These are phyloP conservation scores for Clarireedia monteithiana DNA, from an alignment of 2,329 filamentous ascomycete genomes.

Conservation along the genomic window DNA sequence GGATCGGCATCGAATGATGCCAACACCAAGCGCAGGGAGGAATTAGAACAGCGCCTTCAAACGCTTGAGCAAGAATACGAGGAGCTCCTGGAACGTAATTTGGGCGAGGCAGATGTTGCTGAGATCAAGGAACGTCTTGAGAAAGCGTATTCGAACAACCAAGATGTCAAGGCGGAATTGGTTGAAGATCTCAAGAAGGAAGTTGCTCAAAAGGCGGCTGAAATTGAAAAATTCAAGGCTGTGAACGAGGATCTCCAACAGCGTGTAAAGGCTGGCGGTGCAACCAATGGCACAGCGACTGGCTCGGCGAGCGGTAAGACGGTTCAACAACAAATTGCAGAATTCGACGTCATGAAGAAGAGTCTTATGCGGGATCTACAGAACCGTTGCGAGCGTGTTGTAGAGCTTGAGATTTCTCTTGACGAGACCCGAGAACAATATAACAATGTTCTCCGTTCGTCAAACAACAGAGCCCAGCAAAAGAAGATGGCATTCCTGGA, in stretches of 20 bases:
- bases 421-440: slow-evolving; percentile 98
- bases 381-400: slow-evolving; percentile 95
- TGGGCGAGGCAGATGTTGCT: slow-evolving; percentile 70
- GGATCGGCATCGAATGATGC: slow-evolving; percentile 57
- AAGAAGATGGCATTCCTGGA: slow-evolving; percentile 99
- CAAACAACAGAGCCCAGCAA: slow-evolving; percentile 96
- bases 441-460: slow-evolving; percentile 93
- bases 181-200: slow-evolving; percentile 72
- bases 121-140: slow-evolving; percentile 77
- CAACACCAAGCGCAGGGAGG: slow-evolving; percentile 60
- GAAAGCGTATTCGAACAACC: slow-evolving; percentile 67
- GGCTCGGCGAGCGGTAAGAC: slow-evolving; percentile 73
- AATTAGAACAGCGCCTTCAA: slow-evolving; percentile 69
- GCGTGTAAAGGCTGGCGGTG: slow-evolving; percentile 57
- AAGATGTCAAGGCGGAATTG: slow-evolving; percentile 64
- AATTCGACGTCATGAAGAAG: slow-evolving; percentile 99
- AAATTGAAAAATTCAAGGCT: slow-evolving; percentile 73
- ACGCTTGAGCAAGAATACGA: slow-evolving; percentile 78
- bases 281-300: slow-evolving; percentile 50
- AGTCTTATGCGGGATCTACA: slow-evolving; percentile 97
- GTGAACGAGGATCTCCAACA: slow-evolving; percentile 75
- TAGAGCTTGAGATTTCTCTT: slow-evolving; percentile 94
- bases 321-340: slow-evolving; percentile 93
- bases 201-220: slow-evolving; percentile 67
- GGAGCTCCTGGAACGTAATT: slow-evolving; percentile 68